Base-by-base conservation (phyloP, 2,329 filamentous ascomycete species). In the Diaporthe caulivora region DNA sequence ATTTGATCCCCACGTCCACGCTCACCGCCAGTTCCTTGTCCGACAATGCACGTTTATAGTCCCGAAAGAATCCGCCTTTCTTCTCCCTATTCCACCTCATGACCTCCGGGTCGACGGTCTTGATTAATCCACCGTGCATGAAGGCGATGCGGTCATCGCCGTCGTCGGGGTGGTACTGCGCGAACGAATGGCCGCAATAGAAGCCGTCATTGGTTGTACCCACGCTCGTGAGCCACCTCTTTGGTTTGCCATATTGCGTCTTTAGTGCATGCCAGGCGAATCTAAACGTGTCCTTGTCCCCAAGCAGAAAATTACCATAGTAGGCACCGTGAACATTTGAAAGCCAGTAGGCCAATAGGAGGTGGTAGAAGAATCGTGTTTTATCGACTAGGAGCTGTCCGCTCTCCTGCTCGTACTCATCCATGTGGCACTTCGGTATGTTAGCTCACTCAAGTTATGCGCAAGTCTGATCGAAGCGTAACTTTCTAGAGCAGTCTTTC, bases 321-420 rank as follows among this genome's bases (percentile, higher is more conserved):
- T 77, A 78, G 1, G 76, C 76, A 34, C 71, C 69, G 34, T 70
- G 62, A 18, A 74, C 57, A 18, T 76, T 72, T 42, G 79, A 80
- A 57, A 81, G 77, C 79, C 79, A 83, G 10, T 78, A 78, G 17
- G 82, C 80, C 15, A 83, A 78, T 72, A 82, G 80, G 3, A 83
- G 76, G 74, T 83, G 81, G 73, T 83, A 83, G 77, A 79, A 83
- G 76, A 78, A 82, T 26, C 77, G 78, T 9, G 74, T 73, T 76
- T 83, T 83, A 76, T 83, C 80, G 29, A 83, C 78, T 13, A 83
- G 72, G 26, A 83, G 73, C 74, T 83, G 82, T 15, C 82, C 81
- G 37, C 76, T 79, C 70, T 83, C 76, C 53, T 75, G 75, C 80
- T 82, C 81, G 71, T 82, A 83, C 70, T 82, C 81, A 71, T 82